A percentile compares a stretch with the other conserved stretches of the same genome.
phyloP scores from a whole-genome alignment of 2,329 filamentous ascomycete genomes.

The Nemania sp. region DNA sequence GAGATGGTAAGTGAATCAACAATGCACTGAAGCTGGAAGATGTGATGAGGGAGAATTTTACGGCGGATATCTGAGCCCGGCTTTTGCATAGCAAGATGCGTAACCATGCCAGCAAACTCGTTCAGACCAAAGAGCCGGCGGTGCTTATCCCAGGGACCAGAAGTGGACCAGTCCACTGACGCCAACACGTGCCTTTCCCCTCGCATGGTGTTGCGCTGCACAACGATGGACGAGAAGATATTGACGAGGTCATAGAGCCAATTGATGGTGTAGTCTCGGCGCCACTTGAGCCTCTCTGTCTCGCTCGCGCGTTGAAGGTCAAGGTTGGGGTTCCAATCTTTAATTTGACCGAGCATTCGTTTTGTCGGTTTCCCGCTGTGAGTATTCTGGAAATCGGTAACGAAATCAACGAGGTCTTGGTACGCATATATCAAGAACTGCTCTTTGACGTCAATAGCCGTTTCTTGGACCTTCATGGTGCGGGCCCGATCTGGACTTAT shows the following conservation, averaged over 20 bases:
- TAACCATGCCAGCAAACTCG: slow-evolving; percentile 51
- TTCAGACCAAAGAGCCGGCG: slow-evolving; percentile 50
- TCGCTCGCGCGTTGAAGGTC: slow-evolving; percentile 45
- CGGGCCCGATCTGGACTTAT: slow-evolving; percentile 24
- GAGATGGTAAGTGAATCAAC: slow-evolving; percentile 52
- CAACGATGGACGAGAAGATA: slow-evolving; percentile 46
- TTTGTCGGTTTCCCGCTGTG: slow-evolving; percentile 53
- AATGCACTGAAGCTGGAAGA: slow-evolving; percentile 57
- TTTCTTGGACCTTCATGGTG: slow-evolving; percentile 29
- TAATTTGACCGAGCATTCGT: slow-evolving; percentile 45
- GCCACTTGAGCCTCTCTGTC: slow-evolving; percentile 50
- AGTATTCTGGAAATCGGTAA: slow-evolving; percentile 50
- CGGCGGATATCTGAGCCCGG: slow-evolving; percentile 43
- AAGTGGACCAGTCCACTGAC: slow-evolving; percentile 48
- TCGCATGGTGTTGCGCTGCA: slow-evolving; percentile 44
- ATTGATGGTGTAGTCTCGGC: slow-evolving; percentile 53
- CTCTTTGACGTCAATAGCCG: slow-evolving; percentile 47
- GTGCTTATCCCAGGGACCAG: slow-evolving; percentile 44
- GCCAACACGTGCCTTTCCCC: slow-evolving; percentile 43
- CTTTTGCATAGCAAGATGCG: slow-evolving; percentile 52
- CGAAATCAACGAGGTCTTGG: slow-evolving; percentile 49
- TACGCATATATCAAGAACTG: slow-evolving; percentile 50
- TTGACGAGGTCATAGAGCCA: slow-evolving; percentile 59
- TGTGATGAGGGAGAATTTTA: slow-evolving; percentile 51
- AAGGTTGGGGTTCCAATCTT: slow-evolving; percentile 49